A percentile compares a stretch with the other conserved stretches of the same genome.
Evolutionary conservation across 305 asterid genomes (phyloP).

Genomic region (Withania somnifera): DNA sequence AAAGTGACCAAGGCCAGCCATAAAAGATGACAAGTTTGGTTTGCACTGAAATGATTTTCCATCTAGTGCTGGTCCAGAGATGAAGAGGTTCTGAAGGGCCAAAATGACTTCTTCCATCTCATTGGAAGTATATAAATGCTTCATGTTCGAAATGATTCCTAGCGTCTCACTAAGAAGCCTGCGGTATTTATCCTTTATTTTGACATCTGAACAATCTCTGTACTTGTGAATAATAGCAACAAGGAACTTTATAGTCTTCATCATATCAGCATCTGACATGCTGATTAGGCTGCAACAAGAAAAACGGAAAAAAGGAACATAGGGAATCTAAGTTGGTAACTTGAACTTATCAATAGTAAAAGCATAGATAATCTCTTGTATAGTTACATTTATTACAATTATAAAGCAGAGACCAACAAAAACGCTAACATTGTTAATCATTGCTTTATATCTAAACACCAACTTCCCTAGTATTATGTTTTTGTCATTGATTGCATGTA

Average conservation of each 20-base stretch:
- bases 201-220: conserved; percentile 34
- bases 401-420: not conserved
- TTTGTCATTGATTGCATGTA: not conserved
- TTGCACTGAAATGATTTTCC: conserved; percentile 45
- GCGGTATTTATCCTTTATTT: conserved; percentile 33
- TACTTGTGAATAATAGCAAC: conserved; percentile 45
- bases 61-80: conserved; percentile 38
- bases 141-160: conserved; percentile 54
- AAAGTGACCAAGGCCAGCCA: conserved; percentile 75
- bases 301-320: not conserved
- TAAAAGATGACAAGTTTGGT: conserved; percentile 65
- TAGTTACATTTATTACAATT: not conserved
- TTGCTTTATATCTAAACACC: not conserved
- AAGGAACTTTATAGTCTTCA: conserved; percentile 64
- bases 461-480: not conserved
- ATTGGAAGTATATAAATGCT: conserved; percentile 52
- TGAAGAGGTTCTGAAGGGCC: conserved; percentile 70
- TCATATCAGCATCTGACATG: conserved; percentile 67
- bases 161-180: conserved; percentile 63
- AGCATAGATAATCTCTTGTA: not conserved
- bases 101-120: conserved; percentile 68
- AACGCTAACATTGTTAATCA: not conserved
- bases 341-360: not conserved
- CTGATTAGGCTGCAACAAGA: conserved; percentile 50
- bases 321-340: conserved; percentile 2